These are phyloP conservation scores for Funneliformis mosseae DNA, from an alignment of 192 early-diverging fungal species.

Conservation along the genomic window DNA sequence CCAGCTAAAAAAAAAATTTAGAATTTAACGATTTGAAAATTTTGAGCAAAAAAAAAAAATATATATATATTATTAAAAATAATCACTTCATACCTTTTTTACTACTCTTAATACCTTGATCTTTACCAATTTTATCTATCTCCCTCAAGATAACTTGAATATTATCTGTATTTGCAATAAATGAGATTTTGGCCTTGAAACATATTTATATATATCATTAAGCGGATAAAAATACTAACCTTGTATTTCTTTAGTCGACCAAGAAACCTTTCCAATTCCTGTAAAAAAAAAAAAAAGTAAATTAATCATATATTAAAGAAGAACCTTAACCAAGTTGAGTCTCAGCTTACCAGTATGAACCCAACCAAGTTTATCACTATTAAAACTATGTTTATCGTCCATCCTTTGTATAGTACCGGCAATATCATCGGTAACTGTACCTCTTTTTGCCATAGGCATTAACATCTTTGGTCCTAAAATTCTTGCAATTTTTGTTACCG, in stretches of 20 bases:
- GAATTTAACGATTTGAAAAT: no score
- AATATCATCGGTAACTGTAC: conserved; percentile 83
- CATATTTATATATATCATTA: not conserved
- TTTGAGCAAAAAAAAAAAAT: no score
- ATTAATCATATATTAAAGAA: not conserved
- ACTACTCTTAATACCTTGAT: not conserved
- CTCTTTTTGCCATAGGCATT: conserved; percentile 89
- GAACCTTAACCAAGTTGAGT: not conserved
- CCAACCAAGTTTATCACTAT: conserved; percentile 70
- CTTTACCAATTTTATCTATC: conserved; percentile 7
- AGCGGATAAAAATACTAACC: not conserved
- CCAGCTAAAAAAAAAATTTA: not conserved
- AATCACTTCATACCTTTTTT: not conserved
- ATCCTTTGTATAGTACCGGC: conserved; percentile 61
- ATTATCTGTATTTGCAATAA: not conserved
- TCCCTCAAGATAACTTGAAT: not conserved
- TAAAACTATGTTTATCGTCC: conserved; percentile 74
- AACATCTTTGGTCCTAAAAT: conserved; percentile 93
- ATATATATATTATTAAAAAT: no score
- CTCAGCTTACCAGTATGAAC: conserved; percentile 60
- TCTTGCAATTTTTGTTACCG: conserved; percentile 85
- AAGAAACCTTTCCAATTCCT: conserved; percentile 17
- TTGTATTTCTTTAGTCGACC: not conserved
- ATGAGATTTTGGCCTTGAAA: not conserved
- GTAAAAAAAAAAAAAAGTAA: not conserved